phyloP scores from a whole-genome alignment of 192 early-diverging fungal genomes.

The Linnemannia elongata region DNA sequence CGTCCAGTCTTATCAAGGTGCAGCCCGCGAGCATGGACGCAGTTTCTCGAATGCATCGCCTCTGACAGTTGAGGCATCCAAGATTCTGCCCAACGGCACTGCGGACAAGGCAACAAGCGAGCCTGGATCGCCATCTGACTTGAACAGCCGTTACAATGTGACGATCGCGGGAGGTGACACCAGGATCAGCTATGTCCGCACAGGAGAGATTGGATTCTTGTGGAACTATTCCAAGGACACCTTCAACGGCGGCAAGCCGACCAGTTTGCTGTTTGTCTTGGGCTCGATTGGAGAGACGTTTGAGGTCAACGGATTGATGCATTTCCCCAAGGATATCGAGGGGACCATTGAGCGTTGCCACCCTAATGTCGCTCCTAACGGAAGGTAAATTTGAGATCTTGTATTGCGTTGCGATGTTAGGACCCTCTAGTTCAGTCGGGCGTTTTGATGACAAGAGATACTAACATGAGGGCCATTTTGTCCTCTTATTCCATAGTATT shows the following conservation, averaged over 20 bases:
- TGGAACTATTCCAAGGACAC: constrained; percentile 74
- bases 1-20: constrained; percentile 61
- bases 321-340: constrained; percentile 85
- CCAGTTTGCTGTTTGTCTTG: constrained; percentile 76
- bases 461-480: background rate
- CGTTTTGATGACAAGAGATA: background rate
- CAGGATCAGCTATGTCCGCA: constrained; percentile 77
- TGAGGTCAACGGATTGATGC: constrained; percentile 75
- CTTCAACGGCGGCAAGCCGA: constrained; percentile 64
- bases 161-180: constrained; percentile 72
- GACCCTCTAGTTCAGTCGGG: background rate
- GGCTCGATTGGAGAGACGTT: constrained; percentile 81
- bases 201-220: constrained; percentile 88
- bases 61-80: constrained; percentile 41
- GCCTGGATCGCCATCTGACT: constrained; percentile 44
- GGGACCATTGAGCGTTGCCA: constrained; percentile 77
- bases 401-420: background rate
- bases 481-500: constrained; percentile 34
- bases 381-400: constrained; percentile 52
- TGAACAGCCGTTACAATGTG: constrained; percentile 57
- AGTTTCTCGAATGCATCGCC: constrained; percentile 44
- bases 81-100: background rate
- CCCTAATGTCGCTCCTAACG: constrained; percentile 61
- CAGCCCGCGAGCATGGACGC: constrained; percentile 50
- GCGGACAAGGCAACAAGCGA: constrained; percentile 11